Evolutionary conservation across 2,329 filamentous ascomycete species (phyloP), one percentile per base, ranked within the genome.

Genomic region (Trichoderma guizhouense): DNA sequence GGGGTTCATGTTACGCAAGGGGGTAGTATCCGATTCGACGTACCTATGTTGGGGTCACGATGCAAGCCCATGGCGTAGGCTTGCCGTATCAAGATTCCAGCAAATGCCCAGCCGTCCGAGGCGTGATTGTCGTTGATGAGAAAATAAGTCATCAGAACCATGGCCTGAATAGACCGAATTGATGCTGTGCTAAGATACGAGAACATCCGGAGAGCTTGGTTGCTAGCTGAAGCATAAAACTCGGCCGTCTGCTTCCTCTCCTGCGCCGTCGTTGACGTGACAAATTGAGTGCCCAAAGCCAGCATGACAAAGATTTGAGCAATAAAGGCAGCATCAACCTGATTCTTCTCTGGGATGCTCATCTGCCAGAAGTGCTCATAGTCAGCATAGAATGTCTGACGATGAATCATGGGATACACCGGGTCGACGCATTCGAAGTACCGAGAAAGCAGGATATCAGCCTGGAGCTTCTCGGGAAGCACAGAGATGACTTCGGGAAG

Each of bases 111-210:
- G 1, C 92, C 93, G 78, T 95, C 93, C 0, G 91, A 93, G 5
- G 92, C 92, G 76, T 95, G 92, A 76, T 94, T 94, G 79, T 95
- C 92, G 76, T 95, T 95, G 83, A 95, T 94, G 43, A 95, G 84
- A 76, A 95, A 95, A 78, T 95, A 95, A 0, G 90, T 90, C 72
- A 94, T 90, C 71, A 95, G 82, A 0, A 94, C 90, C 92, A 95
- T 95, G 58, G 93, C 89, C 79, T 94, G 92, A 36, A 95, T 89
- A 1, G 92, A 92, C 28, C 89, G 85, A 64, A 94, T 85, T 0
- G 91, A 93, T 2, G 92, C 91, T 58, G 89, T 89, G 79, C 92
- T 94, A 3, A 95, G 85, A 76, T 94, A 95, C 0, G 91, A 93
- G 71, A 89, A 91, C 77, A 94, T 88, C 3, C 92, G 87, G 57